Evolutionary conservation across 495 filamentous ascomycete species (phyloP).

Genomic region (Talaromyces liani): DNA sequence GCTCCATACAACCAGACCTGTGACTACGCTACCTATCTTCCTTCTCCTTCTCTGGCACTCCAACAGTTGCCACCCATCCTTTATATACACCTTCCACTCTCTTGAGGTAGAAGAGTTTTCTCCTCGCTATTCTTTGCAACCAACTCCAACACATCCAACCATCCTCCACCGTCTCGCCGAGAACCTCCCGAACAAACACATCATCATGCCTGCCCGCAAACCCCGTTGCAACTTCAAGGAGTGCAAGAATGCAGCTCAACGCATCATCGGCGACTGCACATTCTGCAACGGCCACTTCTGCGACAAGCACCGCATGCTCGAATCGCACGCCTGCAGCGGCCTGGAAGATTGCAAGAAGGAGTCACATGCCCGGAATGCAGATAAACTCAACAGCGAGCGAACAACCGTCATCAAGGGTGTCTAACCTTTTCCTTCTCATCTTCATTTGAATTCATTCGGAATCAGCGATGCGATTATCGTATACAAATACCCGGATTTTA

Average conservation of each 20-base stretch:
- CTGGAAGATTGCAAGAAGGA: conserved; percentile 97
- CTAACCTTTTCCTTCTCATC: conserved; percentile 19
- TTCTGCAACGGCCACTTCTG: conserved; percentile 94
- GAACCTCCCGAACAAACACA: conserved; percentile 10
- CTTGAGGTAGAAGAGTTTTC: neutral
- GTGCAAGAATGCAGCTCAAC: conserved; percentile 76
- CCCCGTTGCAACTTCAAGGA: conserved; percentile 80
- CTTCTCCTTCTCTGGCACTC: conserved; percentile 10
- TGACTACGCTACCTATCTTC: neutral
- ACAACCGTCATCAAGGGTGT: conserved; percentile 65
- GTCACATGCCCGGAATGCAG: conserved; percentile 82
- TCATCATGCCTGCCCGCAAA: conserved; percentile 62
- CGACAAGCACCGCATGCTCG: conserved; percentile 84
- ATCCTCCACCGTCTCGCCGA: conserved; percentile 14
- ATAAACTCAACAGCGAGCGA: conserved; percentile 83
- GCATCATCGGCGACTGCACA: conserved; percentile 91
- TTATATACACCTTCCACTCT: conserved; percentile 4
- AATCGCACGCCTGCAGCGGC: conserved; percentile 89
- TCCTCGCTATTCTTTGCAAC: conserved; percentile 23
- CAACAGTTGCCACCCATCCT: conserved; percentile 9
- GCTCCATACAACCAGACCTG: neutral
- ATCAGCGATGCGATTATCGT: conserved; percentile 10
- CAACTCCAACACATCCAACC: conserved; percentile 14
- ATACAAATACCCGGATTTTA: conserved; percentile 12
- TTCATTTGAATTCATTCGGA: neutral